phyloP scores from a whole-genome alignment of 257 asterid species.

The Galeopsis tetrahit region DNA sequence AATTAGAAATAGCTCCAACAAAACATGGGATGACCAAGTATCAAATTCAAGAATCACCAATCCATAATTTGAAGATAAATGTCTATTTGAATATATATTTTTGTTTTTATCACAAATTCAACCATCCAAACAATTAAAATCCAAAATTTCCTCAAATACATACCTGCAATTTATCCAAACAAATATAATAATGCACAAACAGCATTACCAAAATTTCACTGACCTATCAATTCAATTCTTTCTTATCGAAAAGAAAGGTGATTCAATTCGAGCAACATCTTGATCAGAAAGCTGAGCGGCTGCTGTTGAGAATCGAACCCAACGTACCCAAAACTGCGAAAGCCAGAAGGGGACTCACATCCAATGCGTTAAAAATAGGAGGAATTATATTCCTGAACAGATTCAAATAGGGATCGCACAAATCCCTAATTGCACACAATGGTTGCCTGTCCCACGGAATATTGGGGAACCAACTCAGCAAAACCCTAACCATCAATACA shows the following conservation, averaged over 20 bases:
- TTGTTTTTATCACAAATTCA: not conserved
- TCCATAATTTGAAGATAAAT: not conserved
- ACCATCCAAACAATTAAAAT: not conserved
- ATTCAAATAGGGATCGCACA: conserved; percentile 89
- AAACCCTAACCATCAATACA: conserved; percentile 82
- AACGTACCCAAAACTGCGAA: conserved; percentile 75
- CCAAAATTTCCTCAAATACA: not conserved
- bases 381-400: conserved; percentile 85
- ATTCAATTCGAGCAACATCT: conserved; percentile 14
- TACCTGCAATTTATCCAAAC: not conserved
- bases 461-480: conserved; percentile 92
- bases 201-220: conserved; percentile 26
- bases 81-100: not conserved
- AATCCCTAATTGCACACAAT: conserved; percentile 77
- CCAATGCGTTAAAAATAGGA: conserved; percentile 71
- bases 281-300: conserved; percentile 48
- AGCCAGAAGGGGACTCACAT: conserved; percentile 81
- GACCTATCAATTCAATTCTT: conserved; percentile 4
- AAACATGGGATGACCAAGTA: not conserved
- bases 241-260: conserved; percentile 2
- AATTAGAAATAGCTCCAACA: not conserved
- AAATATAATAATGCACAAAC: not conserved
- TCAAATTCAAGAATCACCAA: not conserved
- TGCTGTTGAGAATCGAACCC: conserved; percentile 64
- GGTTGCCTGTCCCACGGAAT: conserved; percentile 95